Conservation (phyloP, 192 early-diverging fungal species). For the Coemansia sp. region DNA sequence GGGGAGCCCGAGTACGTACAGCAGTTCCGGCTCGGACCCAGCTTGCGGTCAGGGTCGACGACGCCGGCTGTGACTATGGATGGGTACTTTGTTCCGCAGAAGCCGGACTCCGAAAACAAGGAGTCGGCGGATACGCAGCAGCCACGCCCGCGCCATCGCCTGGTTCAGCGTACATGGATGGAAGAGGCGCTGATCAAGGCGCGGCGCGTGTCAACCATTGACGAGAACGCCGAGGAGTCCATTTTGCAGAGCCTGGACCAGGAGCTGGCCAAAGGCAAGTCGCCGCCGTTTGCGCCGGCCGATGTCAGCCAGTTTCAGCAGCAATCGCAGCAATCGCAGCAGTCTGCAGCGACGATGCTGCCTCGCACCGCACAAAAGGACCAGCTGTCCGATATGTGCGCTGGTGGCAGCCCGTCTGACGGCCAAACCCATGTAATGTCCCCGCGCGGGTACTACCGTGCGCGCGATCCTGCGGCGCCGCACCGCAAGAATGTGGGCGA, state of each 20-base stretch:
- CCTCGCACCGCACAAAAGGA: slow-evolving; percentile 25
- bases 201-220: slow-evolving; percentile 51
- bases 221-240: slow-evolving; percentile 48
- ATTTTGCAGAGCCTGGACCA: slow-evolving; percentile 45
- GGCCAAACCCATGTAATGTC: slow-evolving; percentile 19
- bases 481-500: slow-evolving; percentile 30
- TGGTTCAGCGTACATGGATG: slow-evolving; percentile 56
- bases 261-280: slow-evolving; percentile 1
- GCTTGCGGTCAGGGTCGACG: slow-evolving; percentile 39
- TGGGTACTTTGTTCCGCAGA: slow-evolving; percentile 50
- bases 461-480: slow-evolving; percentile 52
- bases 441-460: slow-evolving; percentile 46
- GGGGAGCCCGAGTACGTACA: slow-evolving; percentile 41
- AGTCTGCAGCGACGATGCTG: background rate
- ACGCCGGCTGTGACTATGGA: slow-evolving; percentile 56
- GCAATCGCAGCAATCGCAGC: too few species aligned
- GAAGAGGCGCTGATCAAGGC: slow-evolving; percentile 56
- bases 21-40: slow-evolving; percentile 56
- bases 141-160: slow-evolving; percentile 43
- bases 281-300: slow-evolving; percentile 11
- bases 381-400: slow-evolving; percentile 14
- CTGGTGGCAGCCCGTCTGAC: slow-evolving; percentile 9
- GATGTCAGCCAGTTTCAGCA: slow-evolving; percentile 25
- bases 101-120: background rate
- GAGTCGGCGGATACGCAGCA: slow-evolving; percentile 12